Conservation (phyloP, 345 rosid genomes). For the Linum lewisii region DNA sequence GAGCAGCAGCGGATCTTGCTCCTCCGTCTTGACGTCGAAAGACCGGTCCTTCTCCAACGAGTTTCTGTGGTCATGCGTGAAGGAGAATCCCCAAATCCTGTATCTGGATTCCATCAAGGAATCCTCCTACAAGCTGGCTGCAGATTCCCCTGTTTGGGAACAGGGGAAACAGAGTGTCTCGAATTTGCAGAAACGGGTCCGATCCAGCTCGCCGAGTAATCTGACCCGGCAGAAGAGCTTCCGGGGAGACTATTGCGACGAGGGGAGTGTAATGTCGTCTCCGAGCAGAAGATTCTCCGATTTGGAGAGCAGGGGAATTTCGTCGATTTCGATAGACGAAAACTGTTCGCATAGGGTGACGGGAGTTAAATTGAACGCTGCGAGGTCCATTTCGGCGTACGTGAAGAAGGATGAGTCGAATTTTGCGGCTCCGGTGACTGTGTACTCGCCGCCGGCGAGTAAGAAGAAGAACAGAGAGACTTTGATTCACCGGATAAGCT, state of each 20-base stretch:
- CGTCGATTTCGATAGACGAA: conserved; percentile 17
- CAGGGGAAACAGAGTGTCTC: conserved; percentile 16
- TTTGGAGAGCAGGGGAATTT: conserved; percentile 24
- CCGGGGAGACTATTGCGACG: conserved; percentile 28
- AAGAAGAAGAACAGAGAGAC: conserved; percentile 37
- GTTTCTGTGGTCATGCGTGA: conserved; percentile 62
- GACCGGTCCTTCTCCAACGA: conserved; percentile 77
- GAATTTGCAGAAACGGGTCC: conserved; percentile 32
- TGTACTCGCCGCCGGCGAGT: conserved; percentile 22
- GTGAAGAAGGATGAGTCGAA: conserved; percentile 27
- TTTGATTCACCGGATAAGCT: conserved; percentile 40
- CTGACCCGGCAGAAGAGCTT: conserved; percentile 60
- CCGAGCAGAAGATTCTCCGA: conserved; percentile 42
- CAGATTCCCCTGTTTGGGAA: conserved; percentile 16
- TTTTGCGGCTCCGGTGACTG: no score
- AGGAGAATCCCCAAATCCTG: conserved; percentile 63
- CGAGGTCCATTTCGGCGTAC: conserved; percentile 23
- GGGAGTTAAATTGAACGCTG: conserved; percentile 17
- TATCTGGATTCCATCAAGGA: conserved; percentile 55
- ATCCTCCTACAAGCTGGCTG: conserved; percentile 18
- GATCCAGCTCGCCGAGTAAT: conserved; percentile 55
- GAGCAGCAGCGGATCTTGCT: conserved; percentile 17
- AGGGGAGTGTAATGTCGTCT: conserved; percentile 26
- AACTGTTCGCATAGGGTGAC: conserved; percentile 24
- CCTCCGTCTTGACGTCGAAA: conserved; percentile 38